These are phyloP conservation scores for Rubroboletus pulcherrimus DNA, from an alignment of 768 basidiomycete species.

Conservation along the genomic window DNA sequence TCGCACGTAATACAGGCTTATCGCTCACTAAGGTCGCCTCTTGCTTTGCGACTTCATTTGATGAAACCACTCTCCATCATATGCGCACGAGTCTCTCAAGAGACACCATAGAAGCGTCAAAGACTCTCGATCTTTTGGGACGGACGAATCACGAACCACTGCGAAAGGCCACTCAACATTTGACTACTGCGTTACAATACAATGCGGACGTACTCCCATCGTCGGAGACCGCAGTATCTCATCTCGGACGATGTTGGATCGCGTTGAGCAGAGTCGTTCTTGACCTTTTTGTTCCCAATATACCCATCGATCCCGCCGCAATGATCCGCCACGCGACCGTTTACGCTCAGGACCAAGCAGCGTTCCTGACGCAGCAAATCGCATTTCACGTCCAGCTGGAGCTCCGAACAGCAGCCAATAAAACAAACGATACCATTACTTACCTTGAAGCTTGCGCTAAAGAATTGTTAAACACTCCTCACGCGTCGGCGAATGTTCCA, in stretches of 20 bases:
- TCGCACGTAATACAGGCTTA: constrained; percentile 2
- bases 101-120: constrained; percentile 19
- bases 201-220: constrained; percentile 14
- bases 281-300: constrained; percentile 74
- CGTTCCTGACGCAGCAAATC: constrained; percentile 45
- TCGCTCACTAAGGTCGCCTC: constrained; percentile 35
- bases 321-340: constrained; percentile 45
- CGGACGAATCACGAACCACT: constrained; percentile 34
- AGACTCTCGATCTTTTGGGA: constrained; percentile 30
- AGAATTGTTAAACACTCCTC: constrained; percentile 26
- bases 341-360: constrained; percentile 42
- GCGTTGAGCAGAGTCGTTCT: constrained; percentile 56
- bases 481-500: constrained; percentile 28
- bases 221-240: constrained; percentile 28
- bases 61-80: constrained; percentile 19
- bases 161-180: constrained; percentile 30
- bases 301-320: constrained; percentile 83
- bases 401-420: constrained; percentile 51
- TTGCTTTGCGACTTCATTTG: constrained; percentile 43
- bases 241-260: constrained; percentile 54
- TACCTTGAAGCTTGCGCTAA: constrained; percentile 41
- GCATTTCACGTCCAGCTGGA: constrained; percentile 56
- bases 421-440: constrained; percentile 43
- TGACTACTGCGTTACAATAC: constrained; percentile 27
- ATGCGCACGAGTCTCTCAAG: constrained; percentile 6